phyloP scores from a whole-genome alignment of 2,329 filamentous ascomycete genomes.

The Chaetomium strumarium region DNA sequence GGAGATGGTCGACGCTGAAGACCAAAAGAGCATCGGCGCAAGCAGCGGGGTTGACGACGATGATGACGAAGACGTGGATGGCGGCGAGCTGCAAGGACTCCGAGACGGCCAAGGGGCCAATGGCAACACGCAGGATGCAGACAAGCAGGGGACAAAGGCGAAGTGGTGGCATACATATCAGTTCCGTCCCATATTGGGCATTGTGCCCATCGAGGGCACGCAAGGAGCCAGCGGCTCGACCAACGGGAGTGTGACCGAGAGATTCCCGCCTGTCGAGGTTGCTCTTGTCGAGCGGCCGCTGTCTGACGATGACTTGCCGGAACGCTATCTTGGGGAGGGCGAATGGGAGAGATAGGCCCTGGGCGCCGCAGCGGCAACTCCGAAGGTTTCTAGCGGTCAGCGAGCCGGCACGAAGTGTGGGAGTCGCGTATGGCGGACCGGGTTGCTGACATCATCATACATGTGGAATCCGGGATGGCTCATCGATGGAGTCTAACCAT shows the following conservation, averaged over 20 bases:
- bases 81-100: conserved; percentile 27
- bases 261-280: conserved; percentile 57
- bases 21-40: conserved; percentile 24
- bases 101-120: conserved; percentile 34
- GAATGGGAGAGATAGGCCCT: conserved; percentile 40
- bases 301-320: conserved; percentile 74
- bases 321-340: conserved; percentile 58
- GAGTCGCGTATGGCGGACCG: not conserved
- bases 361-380: not conserved
- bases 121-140: conserved; percentile 31
- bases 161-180: conserved; percentile 80
- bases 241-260: conserved; percentile 26
- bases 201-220: conserved; percentile 41
- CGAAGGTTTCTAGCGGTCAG: not conserved
- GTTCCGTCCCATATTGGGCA: conserved; percentile 86
- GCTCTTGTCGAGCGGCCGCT: conserved; percentile 81
- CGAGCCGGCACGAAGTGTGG: not conserved
- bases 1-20: conserved; percentile 30
- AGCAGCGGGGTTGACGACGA: conserved; percentile 37
- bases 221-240: conserved; percentile 17
- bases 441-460: not conserved
- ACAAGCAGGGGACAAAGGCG: conserved; percentile 26
- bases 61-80: conserved; percentile 35
- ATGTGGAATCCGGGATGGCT: too few relatives aligned
- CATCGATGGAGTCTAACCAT: too few relatives aligned